Percentiles rank a stretch among this genome's conserved stretches.
Conservation (phyloP, 2,329 filamentous ascomycete species). For the Hymenoscyphus occultus region DNA sequence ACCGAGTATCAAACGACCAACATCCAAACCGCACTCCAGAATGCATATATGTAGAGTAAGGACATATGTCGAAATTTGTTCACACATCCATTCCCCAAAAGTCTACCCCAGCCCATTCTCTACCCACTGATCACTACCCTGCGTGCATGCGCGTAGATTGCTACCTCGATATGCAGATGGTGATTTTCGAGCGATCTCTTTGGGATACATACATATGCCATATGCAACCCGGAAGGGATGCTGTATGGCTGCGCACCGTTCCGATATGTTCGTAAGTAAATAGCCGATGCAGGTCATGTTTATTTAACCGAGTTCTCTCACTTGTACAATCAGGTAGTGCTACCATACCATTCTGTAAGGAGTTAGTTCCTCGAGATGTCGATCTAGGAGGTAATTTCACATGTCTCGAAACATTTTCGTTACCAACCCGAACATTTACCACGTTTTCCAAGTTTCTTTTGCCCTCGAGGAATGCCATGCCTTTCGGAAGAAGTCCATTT, state of each 20-base stretch:
- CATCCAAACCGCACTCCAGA: too few species aligned
- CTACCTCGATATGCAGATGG: too few species aligned
- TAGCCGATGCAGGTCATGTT: not conserved
- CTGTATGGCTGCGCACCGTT: not conserved
- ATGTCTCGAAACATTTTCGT: not conserved
- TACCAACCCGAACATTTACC: not conserved
- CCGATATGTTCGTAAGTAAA: not conserved
- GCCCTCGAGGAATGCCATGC: too few species aligned
- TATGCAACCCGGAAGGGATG: not conserved
- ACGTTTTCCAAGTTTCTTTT: not conserved
- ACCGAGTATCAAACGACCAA: too few species aligned
- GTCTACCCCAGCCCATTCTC: too few species aligned
- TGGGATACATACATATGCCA: too few species aligned
- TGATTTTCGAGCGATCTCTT: too few species aligned
- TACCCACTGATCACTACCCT: too few species aligned
- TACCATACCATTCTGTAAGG: not conserved
- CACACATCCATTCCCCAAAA: too few species aligned
- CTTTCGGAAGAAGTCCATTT: not conserved
- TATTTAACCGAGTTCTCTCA: not conserved
- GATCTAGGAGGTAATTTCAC: not conserved
- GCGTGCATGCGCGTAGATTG: too few species aligned
- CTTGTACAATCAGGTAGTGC: not conserved
- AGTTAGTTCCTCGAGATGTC: not conserved
- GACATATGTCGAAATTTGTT: too few species aligned
- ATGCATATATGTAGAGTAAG: too few species aligned